These are phyloP conservation scores for Juncus inflexus DNA, from an alignment of 176 grass and related monocot genomes.

Conservation along the genomic window DNA sequence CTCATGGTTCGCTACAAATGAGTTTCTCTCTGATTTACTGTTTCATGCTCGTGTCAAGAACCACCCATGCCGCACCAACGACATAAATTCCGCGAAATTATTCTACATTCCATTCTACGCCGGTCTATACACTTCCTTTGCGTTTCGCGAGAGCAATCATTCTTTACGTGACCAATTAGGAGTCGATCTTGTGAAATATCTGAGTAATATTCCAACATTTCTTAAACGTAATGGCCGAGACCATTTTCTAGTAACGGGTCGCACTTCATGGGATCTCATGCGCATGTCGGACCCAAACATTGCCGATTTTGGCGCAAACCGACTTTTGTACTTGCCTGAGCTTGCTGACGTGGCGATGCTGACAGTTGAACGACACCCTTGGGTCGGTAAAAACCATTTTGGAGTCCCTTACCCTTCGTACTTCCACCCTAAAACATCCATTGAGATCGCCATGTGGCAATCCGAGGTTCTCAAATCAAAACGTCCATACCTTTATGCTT, in stretches of 20 bases:
- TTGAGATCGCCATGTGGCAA: slow-evolving; percentile 31
- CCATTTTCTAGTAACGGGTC: slow-evolving; percentile 23
- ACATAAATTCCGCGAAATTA: slow-evolving; percentile 9
- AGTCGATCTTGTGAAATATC: slow-evolving; percentile 6
- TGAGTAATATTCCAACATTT: slow-evolving; percentile 1
- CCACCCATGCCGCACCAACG: slow-evolving; percentile 15
- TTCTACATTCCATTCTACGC: slow-evolving; percentile 27
- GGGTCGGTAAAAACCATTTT: slow-evolving; percentile 34
- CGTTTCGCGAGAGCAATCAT: slow-evolving; percentile 25
- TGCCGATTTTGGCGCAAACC: slow-evolving; percentile 29
- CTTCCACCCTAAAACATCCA: slow-evolving; percentile 38
- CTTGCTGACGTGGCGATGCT: slow-evolving; percentile 36
- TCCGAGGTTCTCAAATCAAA: slow-evolving; percentile 18
- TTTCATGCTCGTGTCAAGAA: slow-evolving; percentile 28
- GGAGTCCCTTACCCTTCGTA: slow-evolving; percentile 41
- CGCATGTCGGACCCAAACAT: slow-evolving; percentile 17
- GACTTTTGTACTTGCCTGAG: slow-evolving; percentile 30
- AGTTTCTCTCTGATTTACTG: slow-evolving; percentile 19
- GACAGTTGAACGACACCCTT: slow-evolving; percentile 34
- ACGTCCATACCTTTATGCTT: slow-evolving; percentile 27
- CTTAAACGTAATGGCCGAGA: slow-evolving; percentile 11
- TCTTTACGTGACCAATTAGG: slow-evolving; percentile 18
- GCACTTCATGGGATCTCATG: slow-evolving; percentile 29
- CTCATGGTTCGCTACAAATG: slow-evolving; percentile 21
- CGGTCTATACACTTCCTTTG: slow-evolving; percentile 18